Conservation (phyloP, 2,329 filamentous ascomycete species). For the Trichoderma sp. region DNA sequence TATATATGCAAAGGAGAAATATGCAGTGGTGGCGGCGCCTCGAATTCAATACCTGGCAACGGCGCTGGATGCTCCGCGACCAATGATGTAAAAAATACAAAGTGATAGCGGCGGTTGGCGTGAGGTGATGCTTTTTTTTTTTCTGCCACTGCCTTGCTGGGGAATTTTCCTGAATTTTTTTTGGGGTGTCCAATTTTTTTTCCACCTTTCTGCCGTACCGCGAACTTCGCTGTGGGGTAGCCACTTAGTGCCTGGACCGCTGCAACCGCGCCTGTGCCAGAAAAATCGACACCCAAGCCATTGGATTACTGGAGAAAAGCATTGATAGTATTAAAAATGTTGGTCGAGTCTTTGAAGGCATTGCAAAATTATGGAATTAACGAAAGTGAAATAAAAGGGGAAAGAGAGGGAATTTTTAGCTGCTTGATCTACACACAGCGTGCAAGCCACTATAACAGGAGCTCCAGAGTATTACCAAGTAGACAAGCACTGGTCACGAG, state of each 20-base stretch:
- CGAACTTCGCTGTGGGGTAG: conserved; percentile 17
- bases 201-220: conserved; percentile 10
- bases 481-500: not conserved
- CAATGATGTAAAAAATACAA: not conserved
- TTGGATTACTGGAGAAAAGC: not conserved
- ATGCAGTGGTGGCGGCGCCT: not conserved
- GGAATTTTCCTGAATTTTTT: conserved; percentile 19
- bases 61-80: not conserved
- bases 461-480: not conserved
- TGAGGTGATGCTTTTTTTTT: conserved; percentile 18
- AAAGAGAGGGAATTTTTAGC: not conserved
- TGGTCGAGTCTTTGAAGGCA: not conserved
- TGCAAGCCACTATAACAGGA: not conserved
- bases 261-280: not conserved
- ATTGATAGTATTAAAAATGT: not conserved
- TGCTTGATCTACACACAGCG: not conserved
- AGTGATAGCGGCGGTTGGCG: conserved; percentile 9
- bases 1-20: not conserved
- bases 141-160: conserved; percentile 11
- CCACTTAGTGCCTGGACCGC: not conserved
- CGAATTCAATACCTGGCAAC: not conserved
- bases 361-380: not conserved
- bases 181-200: conserved; percentile 19
- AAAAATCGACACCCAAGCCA: not conserved
- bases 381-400: not conserved